Evolutionary conservation across 1,284 basidiomycete genomes (phyloP).

Genomic region (Wolfiporia cocos): DNA sequence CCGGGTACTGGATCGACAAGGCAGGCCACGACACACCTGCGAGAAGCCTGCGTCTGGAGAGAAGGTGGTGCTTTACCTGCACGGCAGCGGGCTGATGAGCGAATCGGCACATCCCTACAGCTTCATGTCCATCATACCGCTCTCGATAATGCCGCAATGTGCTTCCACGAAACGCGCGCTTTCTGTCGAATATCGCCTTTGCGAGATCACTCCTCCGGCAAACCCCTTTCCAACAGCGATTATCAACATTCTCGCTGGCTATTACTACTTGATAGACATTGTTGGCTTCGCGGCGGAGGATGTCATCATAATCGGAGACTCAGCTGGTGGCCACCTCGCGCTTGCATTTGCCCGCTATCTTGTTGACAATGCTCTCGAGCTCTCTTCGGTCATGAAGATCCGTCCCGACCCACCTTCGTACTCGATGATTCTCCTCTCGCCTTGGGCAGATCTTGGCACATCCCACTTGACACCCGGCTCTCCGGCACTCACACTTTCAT

Average conservation of each 20-base stretch:
- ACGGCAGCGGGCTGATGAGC: slow-evolving; percentile 33
- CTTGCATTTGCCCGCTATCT: slow-evolving; percentile 49
- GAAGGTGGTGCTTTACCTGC: slow-evolving; percentile 16
- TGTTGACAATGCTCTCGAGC: slow-evolving; percentile 12
- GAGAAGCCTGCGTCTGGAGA: slow-evolving; percentile 19
- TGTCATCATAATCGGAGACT: slow-evolving; percentile 68
- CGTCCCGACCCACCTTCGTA: slow-evolving; percentile 28
- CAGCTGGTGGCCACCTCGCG: slow-evolving; percentile 68
- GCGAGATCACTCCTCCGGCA: slow-evolving; percentile 15
- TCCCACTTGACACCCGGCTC: slow-evolving; percentile 14
- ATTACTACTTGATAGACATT: slow-evolving; percentile 33
- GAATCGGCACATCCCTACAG: slow-evolving; percentile 32
- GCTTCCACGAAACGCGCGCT: slow-evolving; percentile 24
- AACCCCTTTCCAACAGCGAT: slow-evolving; percentile 39
- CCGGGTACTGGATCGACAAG: slow-evolving; percentile 15
- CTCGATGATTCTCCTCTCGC: slow-evolving; percentile 30
- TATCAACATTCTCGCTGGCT: slow-evolving; percentile 34
- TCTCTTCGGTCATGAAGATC: slow-evolving; percentile 29
- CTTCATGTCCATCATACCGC: slow-evolving; percentile 23
- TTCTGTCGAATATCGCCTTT: slow-evolving; percentile 28
- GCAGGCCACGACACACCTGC: slow-evolving; percentile 16
- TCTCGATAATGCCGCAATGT: slow-evolving; percentile 15
- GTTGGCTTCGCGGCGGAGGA: slow-evolving; percentile 28
- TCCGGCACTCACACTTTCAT: slow-evolving; percentile 24
- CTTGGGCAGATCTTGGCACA: slow-evolving; percentile 31